Conservation (phyloP, 1,139 yeast genomes). For the Yamadazyma diospyri region DNA sequence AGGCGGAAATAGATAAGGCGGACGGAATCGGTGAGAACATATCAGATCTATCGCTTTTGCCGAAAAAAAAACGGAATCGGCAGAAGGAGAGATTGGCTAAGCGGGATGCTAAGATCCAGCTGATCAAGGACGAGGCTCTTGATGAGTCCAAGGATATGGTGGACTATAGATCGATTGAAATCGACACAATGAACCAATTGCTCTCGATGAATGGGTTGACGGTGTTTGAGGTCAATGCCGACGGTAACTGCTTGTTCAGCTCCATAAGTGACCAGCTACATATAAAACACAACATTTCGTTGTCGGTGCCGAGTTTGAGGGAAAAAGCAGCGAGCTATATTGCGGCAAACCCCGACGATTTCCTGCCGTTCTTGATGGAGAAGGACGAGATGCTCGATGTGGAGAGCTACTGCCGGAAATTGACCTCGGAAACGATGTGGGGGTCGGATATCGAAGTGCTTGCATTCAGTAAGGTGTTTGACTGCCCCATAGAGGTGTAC, state of each 20-base stretch:
- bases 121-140: constrained; percentile 63
- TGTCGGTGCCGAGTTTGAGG: constrained; percentile 55
- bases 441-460: constrained; percentile 92
- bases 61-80: constrained; percentile 57
- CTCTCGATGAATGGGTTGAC: constrained; percentile 45
- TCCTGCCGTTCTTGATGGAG: constrained; percentile 78
- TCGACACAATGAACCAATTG: constrained; percentile 55
- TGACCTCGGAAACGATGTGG: constrained; percentile 83
- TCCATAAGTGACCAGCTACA: constrained; percentile 76
- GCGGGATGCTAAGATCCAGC: constrained; percentile 66
- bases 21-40: background rate
- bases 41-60: constrained; percentile 17
- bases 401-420: constrained; percentile 63
- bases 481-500: constrained; percentile 70
- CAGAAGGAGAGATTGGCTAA: constrained; percentile 80
- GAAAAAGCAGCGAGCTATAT: constrained; percentile 65
- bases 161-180: constrained; percentile 68
- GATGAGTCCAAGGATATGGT: constrained; percentile 61
- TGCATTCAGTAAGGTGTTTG: constrained; percentile 67
- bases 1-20: background rate
- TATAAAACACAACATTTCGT: constrained; percentile 19
- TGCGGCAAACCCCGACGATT: constrained; percentile 59
- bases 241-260: constrained; percentile 91
- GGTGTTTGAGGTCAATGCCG: constrained; percentile 74
- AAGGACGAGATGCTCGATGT: constrained; percentile 59